A percentile compares a stretch with the other conserved stretches of the same genome.
phyloP scores from a whole-genome alignment of 768 basidiomycete genomes.

The Lactarius pseudohatsudake region DNA sequence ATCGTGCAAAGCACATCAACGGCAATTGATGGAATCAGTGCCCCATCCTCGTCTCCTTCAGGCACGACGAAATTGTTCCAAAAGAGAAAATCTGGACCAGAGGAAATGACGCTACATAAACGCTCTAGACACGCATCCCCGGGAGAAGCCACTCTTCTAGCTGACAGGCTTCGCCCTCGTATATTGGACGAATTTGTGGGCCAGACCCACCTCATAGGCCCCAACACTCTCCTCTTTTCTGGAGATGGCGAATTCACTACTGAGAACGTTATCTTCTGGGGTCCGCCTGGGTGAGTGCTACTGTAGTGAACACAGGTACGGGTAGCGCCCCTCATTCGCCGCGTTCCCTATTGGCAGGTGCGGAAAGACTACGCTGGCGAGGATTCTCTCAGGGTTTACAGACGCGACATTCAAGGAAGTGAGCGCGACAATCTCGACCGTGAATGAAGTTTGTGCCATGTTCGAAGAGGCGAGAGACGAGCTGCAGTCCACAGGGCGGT shows the following conservation, averaged over 20 bases:
- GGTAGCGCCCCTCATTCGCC: conserved; percentile 6
- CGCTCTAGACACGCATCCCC: background rate
- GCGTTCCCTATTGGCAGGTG: conserved; percentile 41
- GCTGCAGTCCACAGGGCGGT: conserved; percentile 66
- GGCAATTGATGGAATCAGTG: too few species aligned
- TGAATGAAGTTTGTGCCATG: conserved; percentile 68
- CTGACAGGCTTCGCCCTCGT: conserved; percentile 70
- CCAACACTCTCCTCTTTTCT: conserved; percentile 55
- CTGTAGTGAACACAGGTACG: background rate
- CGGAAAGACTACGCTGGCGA: conserved; percentile 75
- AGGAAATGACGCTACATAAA: background rate
- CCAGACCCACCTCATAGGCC: conserved; percentile 60
- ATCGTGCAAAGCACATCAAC: background rate
- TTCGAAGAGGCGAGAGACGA: conserved; percentile 74
- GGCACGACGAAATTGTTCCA: background rate
- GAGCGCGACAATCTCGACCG: conserved; percentile 67
- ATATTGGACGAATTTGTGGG: conserved; percentile 68
- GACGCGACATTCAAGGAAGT: conserved; percentile 71
- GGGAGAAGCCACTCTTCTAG: conserved; percentile 50
- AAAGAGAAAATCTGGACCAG: background rate
- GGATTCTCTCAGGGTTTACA: conserved; percentile 61
- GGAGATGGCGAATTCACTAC: conserved; percentile 49
- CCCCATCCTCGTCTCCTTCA: too few species aligned
- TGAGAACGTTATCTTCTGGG: conserved; percentile 72
- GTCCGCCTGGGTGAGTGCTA: conserved; percentile 61